Conservation (phyloP, 2,329 filamentous ascomycete genomes). For the Purpureocillium lavendulum region DNA sequence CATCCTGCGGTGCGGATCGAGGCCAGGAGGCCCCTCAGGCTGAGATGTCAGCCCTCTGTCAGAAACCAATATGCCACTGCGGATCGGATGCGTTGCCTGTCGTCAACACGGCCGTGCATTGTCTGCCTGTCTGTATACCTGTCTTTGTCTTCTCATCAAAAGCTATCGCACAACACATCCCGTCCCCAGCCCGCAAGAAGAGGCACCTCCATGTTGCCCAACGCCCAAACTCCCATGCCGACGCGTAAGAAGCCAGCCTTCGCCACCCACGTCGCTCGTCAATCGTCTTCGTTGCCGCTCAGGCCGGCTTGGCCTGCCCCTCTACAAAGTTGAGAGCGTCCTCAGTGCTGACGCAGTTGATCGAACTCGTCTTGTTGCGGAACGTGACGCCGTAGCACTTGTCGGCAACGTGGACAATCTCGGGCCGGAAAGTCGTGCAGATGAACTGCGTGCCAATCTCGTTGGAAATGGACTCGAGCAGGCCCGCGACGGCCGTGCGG, state of each 20-base stretch:
- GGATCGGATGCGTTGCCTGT: too few relatives aligned
- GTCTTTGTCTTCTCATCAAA: neutral
- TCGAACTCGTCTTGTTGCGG: slow-evolving; percentile 86
- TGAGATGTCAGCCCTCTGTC: too few relatives aligned
- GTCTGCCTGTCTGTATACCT: too few relatives aligned
- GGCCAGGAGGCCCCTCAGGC: too few relatives aligned
- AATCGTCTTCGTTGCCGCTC: slow-evolving; percentile 3
- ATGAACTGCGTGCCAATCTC: slow-evolving; percentile 75
- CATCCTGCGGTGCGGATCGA: too few relatives aligned
- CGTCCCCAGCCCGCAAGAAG: too few relatives aligned
- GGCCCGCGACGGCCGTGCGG: slow-evolving; percentile 85
- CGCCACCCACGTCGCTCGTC: neutral
- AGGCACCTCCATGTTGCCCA: neutral
- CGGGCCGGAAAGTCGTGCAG: slow-evolving; percentile 95
- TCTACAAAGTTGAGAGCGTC: slow-evolving; percentile 92
- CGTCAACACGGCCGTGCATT: too few relatives aligned
- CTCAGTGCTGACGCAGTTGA: slow-evolving; percentile 81
- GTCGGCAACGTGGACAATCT: slow-evolving; percentile 91
- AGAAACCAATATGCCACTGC: too few relatives aligned
- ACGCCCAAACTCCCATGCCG: slow-evolving; percentile 2
- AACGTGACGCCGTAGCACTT: slow-evolving; percentile 97
- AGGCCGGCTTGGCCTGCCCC: slow-evolving; percentile 50
- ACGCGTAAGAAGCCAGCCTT: too few relatives aligned
- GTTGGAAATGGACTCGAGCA: slow-evolving; percentile 70
- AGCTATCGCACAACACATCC: neutral